Percentiles rank a stretch among this genome's conserved stretches.
Evolutionary conservation across 495 filamentous ascomycete species (phyloP).

Genomic region (Saxophila tyrrhenica): DNA sequence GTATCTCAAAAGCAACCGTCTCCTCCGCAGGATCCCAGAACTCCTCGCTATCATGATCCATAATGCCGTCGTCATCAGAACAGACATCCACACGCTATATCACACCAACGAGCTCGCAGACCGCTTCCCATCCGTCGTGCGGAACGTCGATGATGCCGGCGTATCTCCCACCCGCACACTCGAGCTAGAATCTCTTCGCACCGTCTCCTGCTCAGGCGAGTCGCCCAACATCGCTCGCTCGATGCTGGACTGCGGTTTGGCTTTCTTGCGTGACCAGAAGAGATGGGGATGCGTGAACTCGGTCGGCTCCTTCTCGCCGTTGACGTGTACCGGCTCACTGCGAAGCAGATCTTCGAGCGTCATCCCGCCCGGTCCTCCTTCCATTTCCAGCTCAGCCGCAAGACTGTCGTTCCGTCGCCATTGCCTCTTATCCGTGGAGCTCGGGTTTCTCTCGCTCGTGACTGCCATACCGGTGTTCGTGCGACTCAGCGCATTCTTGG

Average conservation of each 20-base stretch:
- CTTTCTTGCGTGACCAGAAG: not conserved
- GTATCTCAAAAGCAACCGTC: not conserved
- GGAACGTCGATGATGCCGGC: not conserved
- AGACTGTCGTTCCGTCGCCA: not conserved
- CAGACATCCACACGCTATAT: too few species aligned
- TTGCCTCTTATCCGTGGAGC: not conserved
- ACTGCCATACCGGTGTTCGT: not conserved
- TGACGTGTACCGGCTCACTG: not conserved
- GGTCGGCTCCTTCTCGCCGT: not conserved
- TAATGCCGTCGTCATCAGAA: too few species aligned
- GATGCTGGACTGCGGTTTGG: not conserved
- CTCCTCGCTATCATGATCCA: not conserved
- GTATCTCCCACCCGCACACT: not conserved
- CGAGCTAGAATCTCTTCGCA: conserved; percentile 5
- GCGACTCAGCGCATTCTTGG: not conserved
- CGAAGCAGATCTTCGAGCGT: not conserved
- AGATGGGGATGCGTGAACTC: not conserved
- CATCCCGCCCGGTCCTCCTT: not conserved
- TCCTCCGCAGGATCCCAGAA: not conserved
- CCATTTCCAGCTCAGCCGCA: not conserved
- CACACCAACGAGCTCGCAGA: not conserved
- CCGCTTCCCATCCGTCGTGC: not conserved
- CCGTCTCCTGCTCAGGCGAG: not conserved
- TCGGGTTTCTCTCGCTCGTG: not conserved
- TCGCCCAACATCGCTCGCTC: conserved; percentile 3